Base-by-base conservation (phyloP, 164 flowering plant genomes). In the Vitis rotundifolia region DNA sequence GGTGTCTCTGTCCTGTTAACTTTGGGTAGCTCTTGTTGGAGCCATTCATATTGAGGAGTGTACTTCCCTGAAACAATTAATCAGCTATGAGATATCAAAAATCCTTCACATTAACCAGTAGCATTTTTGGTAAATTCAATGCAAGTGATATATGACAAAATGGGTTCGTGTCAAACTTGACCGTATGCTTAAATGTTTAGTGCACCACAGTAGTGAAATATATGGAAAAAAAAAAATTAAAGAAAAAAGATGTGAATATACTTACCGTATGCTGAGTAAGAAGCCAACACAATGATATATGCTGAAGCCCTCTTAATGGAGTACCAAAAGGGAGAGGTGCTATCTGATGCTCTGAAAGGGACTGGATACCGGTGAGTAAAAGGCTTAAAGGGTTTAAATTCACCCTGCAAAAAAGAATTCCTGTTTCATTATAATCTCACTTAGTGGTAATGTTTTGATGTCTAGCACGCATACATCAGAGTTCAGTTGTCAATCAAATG, bases 251-350 rank as follows among this genome's bases (percentile, higher is more conserved):
- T 0, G 44, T 37, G 44, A 5, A 37, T 15, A 61, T 44, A 11
- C 63, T 78, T 80, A 85, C 92, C 89, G 64, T 80, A 85, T 9
- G 92, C 85, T 3, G 92, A 86, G 64, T 88, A 88, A 5, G 87
- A 82, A 16, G 90, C 75, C 74, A 88, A 63, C 55, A 88, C 89
- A 57, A 88, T 88, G 81, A 88, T 87, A 63, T 88, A 73, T 16
- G 90, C 88, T 19, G 92, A 84, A 69, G 87, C 92, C 65, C 92
- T 80, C 85, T 85, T 88, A 80, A 88, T 84, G 2, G 92, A 86
- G 77, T 88, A 88, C 90, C 90, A 88, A 57, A 83, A 61, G 0
- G 89, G 90, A 62, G 79, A 29, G 29, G 84, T 82, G 31, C 92
- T 88, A 8, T 31, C 57, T 53, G 89, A 88, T 72, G 87, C 85